Conservation (phyloP, 2,329 filamentous ascomycete species). For the Emmonsiellopsis sp. region DNA sequence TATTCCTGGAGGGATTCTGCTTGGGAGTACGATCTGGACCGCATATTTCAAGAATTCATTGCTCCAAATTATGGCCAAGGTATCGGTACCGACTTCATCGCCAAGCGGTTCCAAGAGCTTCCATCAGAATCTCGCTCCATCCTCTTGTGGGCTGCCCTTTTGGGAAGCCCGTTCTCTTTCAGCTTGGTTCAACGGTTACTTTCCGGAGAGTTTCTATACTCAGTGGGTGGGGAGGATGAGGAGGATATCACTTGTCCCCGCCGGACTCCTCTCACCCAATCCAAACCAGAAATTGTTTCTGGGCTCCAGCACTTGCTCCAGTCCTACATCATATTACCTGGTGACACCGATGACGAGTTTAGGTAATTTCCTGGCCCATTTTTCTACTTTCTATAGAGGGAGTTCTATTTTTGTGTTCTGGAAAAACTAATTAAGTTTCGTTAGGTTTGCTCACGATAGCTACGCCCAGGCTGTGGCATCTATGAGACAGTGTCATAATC, state of each 20-base stretch:
- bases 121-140: conserved; percentile 66
- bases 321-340: conserved; percentile 69
- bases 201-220: conserved; percentile 60
- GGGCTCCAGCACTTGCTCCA: conserved; percentile 77
- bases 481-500: conserved; percentile 57
- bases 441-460: conserved; percentile 74
- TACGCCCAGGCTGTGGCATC: conserved; percentile 67
- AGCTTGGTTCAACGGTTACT: conserved; percentile 67
- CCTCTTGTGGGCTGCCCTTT: conserved; percentile 73
- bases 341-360: conserved; percentile 77
- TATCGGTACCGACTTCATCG: conserved; percentile 74
- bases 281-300: conserved; percentile 55
- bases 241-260: conserved; percentile 29
- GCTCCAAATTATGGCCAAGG: conserved; percentile 69
- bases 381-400: neutral
- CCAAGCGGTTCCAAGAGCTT: conserved; percentile 65
- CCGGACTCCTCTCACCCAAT: conserved; percentile 43
- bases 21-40: conserved; percentile 81
- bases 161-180: conserved; percentile 79
- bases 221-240: conserved; percentile 35
- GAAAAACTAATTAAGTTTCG: neutral
- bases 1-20: conserved; percentile 75
- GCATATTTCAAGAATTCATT: conserved; percentile 75
- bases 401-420: neutral
- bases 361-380: conserved; percentile 31